Evolutionary conservation across 1,139 yeast species (phyloP).

Genomic region (Debaryomycetaceae sp.): DNA sequence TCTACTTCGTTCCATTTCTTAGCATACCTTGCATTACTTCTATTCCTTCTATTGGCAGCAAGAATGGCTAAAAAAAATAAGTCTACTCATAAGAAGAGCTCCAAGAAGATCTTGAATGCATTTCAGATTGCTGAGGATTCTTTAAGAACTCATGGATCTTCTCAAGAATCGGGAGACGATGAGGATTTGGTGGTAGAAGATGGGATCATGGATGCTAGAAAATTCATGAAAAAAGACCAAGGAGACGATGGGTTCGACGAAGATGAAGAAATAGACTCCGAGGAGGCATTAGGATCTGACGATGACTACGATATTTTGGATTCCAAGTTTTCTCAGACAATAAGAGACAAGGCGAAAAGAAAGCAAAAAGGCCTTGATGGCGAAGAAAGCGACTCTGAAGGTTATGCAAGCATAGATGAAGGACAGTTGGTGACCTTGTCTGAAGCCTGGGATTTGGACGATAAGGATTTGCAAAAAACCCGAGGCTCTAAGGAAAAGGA

Average conservation of each 20-base stretch:
- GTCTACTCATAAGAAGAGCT: slow-evolving; percentile 28
- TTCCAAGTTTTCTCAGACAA: slow-evolving; percentile 65
- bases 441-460: slow-evolving; percentile 87
- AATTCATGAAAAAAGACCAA: slow-evolving; percentile 24
- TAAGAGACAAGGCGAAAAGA: slow-evolving; percentile 52
- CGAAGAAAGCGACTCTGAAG: slow-evolving; percentile 32
- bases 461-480: slow-evolving; percentile 36
- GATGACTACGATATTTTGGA: slow-evolving; percentile 69
- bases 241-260: slow-evolving; percentile 34
- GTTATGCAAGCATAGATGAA: slow-evolving; percentile 66
- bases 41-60: background rate
- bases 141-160: slow-evolving; percentile 27
- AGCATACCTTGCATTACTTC: no score
- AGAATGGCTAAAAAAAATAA: slow-evolving; percentile 23
- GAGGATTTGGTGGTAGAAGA: slow-evolving; percentile 26
- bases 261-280: slow-evolving; percentile 74
- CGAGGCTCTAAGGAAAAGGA: slow-evolving; percentile 20
- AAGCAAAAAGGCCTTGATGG: slow-evolving; percentile 18
- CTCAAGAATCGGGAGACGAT: slow-evolving; percentile 16
- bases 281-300: slow-evolving; percentile 73
- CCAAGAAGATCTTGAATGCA: slow-evolving; percentile 41
- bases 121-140: slow-evolving; percentile 40
- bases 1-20: no score
- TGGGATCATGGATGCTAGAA: slow-evolving; percentile 45
- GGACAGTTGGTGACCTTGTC: slow-evolving; percentile 70